Conservation (phyloP, 306 rosid genomes). For the Dicorynia guianensis region DNA sequence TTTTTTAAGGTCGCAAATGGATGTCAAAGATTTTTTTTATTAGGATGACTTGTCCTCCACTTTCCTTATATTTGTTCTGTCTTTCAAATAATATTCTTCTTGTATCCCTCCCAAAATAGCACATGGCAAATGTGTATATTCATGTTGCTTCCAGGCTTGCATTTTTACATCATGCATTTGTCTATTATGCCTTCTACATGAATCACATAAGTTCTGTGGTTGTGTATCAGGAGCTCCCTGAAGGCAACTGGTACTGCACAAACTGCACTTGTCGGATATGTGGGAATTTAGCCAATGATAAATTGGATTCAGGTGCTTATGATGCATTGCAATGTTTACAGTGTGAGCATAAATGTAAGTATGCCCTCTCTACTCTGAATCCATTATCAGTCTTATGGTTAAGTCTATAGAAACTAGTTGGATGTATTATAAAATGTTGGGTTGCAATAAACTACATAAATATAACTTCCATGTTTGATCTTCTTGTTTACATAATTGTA, state of each 20-base stretch:
- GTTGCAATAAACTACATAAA: slow-evolving; percentile 13
- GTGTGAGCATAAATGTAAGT: slow-evolving; percentile 92
- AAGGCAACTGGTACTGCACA: slow-evolving; percentile 93
- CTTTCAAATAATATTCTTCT: no score
- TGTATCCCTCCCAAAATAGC: no score
- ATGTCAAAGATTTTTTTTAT: no score
- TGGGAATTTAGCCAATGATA: slow-evolving; percentile 72
- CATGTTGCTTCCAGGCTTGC: slow-evolving; percentile 19
- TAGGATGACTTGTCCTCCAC: no score
- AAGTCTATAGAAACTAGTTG: slow-evolving; percentile 20
- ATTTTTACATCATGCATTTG: slow-evolving; percentile 29
- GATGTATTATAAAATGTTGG: slow-evolving; percentile 19
- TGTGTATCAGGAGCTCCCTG: slow-evolving; percentile 86
- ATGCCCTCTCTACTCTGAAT: slow-evolving; percentile 27
- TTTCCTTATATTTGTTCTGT: no score
- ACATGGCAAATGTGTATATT: slow-evolving; percentile 2
- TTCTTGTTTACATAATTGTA: slow-evolving; percentile 24
- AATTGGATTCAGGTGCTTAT: slow-evolving; percentile 60
- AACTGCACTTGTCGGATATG: slow-evolving; percentile 90
- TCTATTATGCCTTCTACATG: slow-evolving; percentile 24
- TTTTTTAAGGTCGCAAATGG: no score
- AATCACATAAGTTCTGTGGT: slow-evolving; percentile 36
- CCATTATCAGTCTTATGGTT: slow-evolving; percentile 26
- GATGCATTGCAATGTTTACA: slow-evolving; percentile 81
- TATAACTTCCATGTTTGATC: slow-evolving; percentile 8